Percentiles rank a stretch among this genome's conserved stretches.
Conservation (phyloP, 331 rosid species). For the Pyrus hybrid region DNA sequence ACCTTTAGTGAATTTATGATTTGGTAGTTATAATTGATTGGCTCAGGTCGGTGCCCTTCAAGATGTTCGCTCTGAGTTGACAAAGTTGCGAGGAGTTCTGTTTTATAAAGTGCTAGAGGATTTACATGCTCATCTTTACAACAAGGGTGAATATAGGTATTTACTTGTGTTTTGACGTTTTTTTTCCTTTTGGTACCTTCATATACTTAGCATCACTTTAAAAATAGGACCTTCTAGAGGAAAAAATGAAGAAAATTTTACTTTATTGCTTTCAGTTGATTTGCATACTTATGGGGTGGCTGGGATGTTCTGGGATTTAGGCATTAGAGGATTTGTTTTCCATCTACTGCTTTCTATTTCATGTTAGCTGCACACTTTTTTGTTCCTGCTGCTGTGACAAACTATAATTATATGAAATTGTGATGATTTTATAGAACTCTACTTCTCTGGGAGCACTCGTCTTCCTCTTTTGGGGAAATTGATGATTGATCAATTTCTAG, state of each 20-base stretch:
- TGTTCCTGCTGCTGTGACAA: neutral
- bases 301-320: neutral
- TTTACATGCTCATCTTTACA: constrained; percentile 88
- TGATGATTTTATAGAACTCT: constrained; percentile 2
- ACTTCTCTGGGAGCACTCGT: neutral
- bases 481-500: neutral
- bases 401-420: neutral
- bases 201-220: neutral
- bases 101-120: constrained; percentile 90
- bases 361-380: neutral
- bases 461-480: neutral
- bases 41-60: constrained; percentile 96
- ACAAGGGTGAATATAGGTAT: constrained; percentile 96
- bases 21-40: constrained; percentile 18
- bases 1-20: neutral
- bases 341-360: neutral
- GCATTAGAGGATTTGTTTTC: neutral
- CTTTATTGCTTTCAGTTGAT: neutral
- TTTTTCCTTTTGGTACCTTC: neutral
- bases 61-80: constrained; percentile 95
- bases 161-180: constrained; percentile 5
- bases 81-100: constrained; percentile 87
- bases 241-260: neutral
- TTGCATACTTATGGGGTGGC: neutral
- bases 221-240: neutral